Evolutionary conservation across 352 stramenopile genomes (phyloP).

Genomic region (Blastocystis sp.): DNA sequence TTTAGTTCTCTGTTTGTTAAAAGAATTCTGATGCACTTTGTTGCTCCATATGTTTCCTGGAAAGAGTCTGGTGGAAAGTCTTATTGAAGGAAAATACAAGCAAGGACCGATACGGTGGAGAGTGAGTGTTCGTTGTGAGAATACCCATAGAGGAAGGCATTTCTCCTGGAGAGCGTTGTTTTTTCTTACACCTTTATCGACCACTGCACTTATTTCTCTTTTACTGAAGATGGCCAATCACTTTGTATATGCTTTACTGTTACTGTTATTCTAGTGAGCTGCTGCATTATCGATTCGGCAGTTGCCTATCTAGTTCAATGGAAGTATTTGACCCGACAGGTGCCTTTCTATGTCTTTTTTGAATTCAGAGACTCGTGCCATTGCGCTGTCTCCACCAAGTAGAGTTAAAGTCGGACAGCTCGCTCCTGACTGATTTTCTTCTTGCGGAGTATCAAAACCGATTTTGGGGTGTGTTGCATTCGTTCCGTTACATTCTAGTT

Average conservation of each 20-base stretch:
- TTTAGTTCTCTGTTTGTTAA: neutral
- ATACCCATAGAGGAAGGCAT: neutral
- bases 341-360: neutral
- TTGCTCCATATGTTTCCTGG: neutral
- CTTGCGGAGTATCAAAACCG: neutral
- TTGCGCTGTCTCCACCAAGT: neutral
- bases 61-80: neutral
- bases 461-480: neutral
- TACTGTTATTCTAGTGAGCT: neutral
- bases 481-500: neutral
- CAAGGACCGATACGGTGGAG: neutral
- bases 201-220: neutral
- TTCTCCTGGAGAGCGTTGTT: neutral
- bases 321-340: neutral
- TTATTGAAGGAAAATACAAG: neutral
- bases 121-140: neutral
- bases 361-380: neutral
- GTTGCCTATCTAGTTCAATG: neutral
- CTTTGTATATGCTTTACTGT: neutral
- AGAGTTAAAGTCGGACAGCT: neutral
- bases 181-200: neutral
- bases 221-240: neutral
- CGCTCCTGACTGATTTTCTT: neutral
- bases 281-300: neutral
- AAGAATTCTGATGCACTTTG: neutral